Percentiles rank a stretch among this genome's conserved stretches.
Evolutionary conservation across 2,329 filamentous ascomycete species (phyloP).

Genomic region (Cercospora sojina): DNA sequence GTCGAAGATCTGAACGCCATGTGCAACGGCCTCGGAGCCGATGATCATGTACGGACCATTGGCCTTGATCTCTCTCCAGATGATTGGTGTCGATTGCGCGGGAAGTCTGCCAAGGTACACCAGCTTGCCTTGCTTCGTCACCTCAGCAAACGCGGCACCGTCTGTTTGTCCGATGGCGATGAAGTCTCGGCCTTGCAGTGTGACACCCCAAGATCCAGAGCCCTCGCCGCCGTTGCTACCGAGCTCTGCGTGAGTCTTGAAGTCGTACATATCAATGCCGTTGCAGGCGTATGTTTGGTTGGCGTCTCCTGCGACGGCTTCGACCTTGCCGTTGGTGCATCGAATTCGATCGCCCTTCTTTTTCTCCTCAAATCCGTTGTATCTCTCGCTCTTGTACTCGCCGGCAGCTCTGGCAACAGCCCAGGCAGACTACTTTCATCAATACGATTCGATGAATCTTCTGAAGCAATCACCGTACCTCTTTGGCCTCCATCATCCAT

Average conservation of each 20-base stretch:
- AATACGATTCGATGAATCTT: not conserved
- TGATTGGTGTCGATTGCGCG: conserved; percentile 47
- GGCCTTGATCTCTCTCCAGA: conserved; percentile 55
- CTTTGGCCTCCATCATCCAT: conserved; percentile 27
- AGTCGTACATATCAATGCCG: conserved; percentile 55
- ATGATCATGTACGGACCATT: conserved; percentile 48
- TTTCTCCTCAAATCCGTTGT: conserved; percentile 21
- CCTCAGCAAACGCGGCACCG: conserved; percentile 56
- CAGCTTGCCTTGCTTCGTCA: conserved; percentile 52
- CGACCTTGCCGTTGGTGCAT: conserved; percentile 48
- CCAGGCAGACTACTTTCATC: conserved; percentile 24
- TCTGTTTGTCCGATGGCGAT: conserved; percentile 56
- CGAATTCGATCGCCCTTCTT: conserved; percentile 15
- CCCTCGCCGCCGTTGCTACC: conserved; percentile 50
- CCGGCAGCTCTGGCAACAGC: conserved; percentile 26
- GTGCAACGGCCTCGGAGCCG: conserved; percentile 48
- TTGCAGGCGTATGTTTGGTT: conserved; percentile 52
- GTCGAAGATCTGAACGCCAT: conserved; percentile 64
- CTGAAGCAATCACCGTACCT: conserved; percentile 9
- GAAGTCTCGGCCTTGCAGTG: conserved; percentile 55
- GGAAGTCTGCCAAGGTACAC: conserved; percentile 56
- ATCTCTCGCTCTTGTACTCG: conserved; percentile 28
- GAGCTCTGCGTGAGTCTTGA: conserved; percentile 55
- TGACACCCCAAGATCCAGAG: conserved; percentile 56
- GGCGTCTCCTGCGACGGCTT: conserved; percentile 47